Percentiles rank a stretch among this genome's conserved stretches.
These are phyloP conservation scores for Debaryomyces prosopidis DNA, from an alignment of 805 yeast species.

Conservation along the genomic window DNA sequence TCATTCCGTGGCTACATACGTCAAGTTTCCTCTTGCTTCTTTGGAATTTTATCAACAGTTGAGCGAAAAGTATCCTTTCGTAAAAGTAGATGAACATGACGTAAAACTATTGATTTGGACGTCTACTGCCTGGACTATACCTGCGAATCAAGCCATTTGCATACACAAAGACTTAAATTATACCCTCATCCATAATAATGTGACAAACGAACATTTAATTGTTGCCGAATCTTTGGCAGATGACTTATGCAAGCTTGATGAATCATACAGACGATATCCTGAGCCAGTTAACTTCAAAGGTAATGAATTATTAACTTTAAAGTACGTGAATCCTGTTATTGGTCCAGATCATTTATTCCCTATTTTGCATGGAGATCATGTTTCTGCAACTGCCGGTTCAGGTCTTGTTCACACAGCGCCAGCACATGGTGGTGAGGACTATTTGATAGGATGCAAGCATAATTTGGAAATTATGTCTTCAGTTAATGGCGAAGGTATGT, in stretches of 20 bases:
- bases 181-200: slow-evolving; percentile 38
- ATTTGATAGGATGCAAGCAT: slow-evolving; percentile 61
- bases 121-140: slow-evolving; percentile 97
- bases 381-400: slow-evolving; percentile 79
- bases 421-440: slow-evolving; percentile 96
- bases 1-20: slow-evolving; percentile 64
- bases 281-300: slow-evolving; percentile 15
- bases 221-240: slow-evolving; percentile 56
- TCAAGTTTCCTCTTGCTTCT: slow-evolving; percentile 55
- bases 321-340: slow-evolving; percentile 60
- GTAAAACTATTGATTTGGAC: slow-evolving; percentile 78
- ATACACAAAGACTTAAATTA: slow-evolving; percentile 61
- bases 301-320: slow-evolving; percentile 22
- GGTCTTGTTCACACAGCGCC: slow-evolving; percentile 98
- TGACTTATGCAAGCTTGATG: slow-evolving; percentile 32
- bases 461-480: slow-evolving; percentile 68
- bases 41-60: slow-evolving; percentile 10
- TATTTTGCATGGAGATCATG: slow-evolving; percentile 77
- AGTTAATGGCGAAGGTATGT: slow-evolving; percentile 75
- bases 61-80: slow-evolving; percentile 1
- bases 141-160: slow-evolving; percentile 83
- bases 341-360: slow-evolving; percentile 46
- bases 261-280: slow-evolving; percentile 7
- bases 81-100: slow-evolving; percentile 2
- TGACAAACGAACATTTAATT: slow-evolving; percentile 45